Evolutionary conservation across 2,329 filamentous ascomycete genomes (phyloP).

Genomic region (Hypoxylon sp.): DNA sequence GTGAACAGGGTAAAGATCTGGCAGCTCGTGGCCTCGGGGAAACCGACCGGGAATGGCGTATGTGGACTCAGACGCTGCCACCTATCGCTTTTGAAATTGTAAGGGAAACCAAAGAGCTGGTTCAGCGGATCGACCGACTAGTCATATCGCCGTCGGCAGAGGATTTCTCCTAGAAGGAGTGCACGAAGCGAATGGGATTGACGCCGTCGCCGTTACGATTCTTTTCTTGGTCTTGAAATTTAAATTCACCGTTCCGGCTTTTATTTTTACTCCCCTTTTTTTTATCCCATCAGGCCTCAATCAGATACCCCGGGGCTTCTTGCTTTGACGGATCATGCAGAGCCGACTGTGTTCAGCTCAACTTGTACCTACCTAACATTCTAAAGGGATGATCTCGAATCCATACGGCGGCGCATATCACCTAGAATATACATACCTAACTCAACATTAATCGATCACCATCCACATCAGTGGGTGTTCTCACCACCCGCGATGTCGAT

Average conservation of each 20-base stretch:
- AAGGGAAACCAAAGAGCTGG: constrained; percentile 83
- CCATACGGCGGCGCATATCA: constrained; percentile 15
- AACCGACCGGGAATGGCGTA: constrained; percentile 70
- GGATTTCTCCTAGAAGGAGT: constrained; percentile 61
- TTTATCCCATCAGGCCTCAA: constrained; percentile 30
- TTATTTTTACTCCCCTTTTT: constrained; percentile 14
- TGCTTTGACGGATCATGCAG: constrained; percentile 29
- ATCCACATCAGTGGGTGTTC: not conserved
- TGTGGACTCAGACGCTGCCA: constrained; percentile 79
- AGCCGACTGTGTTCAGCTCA: constrained; percentile 22
- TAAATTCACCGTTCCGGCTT: constrained; percentile 12
- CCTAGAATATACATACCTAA: constrained; percentile 30
- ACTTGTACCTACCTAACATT: constrained; percentile 34
- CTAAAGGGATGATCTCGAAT: constrained; percentile 13
- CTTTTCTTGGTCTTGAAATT: constrained; percentile 41
- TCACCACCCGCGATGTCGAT: not conserved
- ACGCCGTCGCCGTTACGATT: constrained; percentile 38
- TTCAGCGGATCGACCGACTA: constrained; percentile 62
- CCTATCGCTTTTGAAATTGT: constrained; percentile 91
- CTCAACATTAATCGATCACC: constrained; percentile 30
- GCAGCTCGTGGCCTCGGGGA: constrained; percentile 66
- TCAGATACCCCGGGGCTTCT: constrained; percentile 43
- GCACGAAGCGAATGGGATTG: constrained; percentile 36
- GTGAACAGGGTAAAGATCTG: constrained; percentile 72
- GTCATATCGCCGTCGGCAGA: constrained; percentile 57